phyloP scores from a whole-genome alignment of 2,329 filamentous ascomycete genomes.

The Colletotrichum cereale region DNA sequence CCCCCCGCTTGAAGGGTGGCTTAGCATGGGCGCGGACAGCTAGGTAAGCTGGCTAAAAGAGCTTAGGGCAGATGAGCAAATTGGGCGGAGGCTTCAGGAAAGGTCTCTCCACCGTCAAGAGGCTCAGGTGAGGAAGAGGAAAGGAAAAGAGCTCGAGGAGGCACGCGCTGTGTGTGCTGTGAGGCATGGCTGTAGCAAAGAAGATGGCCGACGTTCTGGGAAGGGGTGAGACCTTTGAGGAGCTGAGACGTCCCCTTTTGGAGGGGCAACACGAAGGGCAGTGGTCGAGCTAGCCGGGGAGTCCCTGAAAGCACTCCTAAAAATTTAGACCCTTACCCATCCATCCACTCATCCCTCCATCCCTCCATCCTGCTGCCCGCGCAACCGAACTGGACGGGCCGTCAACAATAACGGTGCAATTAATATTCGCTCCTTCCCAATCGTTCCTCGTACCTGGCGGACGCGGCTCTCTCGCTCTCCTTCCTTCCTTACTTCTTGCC shows the following conservation, averaged over 20 bases:
- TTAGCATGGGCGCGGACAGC: slow-evolving; percentile 6
- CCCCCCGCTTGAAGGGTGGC: slow-evolving; percentile 22
- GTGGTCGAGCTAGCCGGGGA: slow-evolving; percentile 17
- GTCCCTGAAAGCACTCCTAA: slow-evolving; percentile 31
- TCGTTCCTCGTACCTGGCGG: slow-evolving; percentile 6
- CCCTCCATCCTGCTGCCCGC: slow-evolving; percentile 36
- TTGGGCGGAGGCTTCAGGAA: slow-evolving; percentile 1
- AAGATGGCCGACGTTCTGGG: not conserved
- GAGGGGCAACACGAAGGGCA: slow-evolving; percentile 14
- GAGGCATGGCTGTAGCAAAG: slow-evolving; percentile 2
- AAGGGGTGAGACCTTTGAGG: not conserved
- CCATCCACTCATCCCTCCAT: slow-evolving; percentile 4
- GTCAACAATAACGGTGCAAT: slow-evolving; percentile 31
- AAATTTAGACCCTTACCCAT: slow-evolving; percentile 36
- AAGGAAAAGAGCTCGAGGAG: not conserved
- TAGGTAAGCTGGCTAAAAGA: not conserved
- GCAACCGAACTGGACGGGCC: slow-evolving; percentile 35
- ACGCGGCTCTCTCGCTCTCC: slow-evolving; percentile 11
- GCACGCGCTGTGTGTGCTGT: not conserved
- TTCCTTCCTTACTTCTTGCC: not conserved
- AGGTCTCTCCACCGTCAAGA: not conserved
- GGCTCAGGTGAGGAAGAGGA: not conserved
- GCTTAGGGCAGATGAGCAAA: not conserved
- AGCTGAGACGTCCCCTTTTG: slow-evolving; percentile 21
- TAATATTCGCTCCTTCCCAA: slow-evolving; percentile 32